Conservation (phyloP, 1,139 yeast genomes). For the Debaryomycetaceae sp. region DNA sequence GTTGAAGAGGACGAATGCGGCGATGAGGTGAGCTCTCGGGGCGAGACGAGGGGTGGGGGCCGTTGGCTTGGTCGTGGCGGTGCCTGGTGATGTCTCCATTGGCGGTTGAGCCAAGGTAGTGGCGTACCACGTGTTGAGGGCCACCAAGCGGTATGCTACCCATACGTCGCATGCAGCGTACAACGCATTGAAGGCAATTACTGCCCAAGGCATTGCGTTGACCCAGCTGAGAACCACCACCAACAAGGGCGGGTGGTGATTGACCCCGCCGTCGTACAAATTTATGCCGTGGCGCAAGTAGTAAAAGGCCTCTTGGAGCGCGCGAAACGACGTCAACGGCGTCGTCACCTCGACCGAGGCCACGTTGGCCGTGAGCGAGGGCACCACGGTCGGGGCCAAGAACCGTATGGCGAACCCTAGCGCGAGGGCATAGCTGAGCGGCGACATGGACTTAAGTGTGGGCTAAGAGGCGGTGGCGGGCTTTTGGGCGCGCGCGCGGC, state of each 20-base stretch:
- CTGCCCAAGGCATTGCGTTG: slow-evolving; percentile 20
- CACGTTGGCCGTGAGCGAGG: slow-evolving; percentile 28
- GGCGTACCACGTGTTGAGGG: slow-evolving; percentile 34
- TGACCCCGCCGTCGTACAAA: slow-evolving; percentile 81
- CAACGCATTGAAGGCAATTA: slow-evolving; percentile 22
- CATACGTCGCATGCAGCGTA: slow-evolving; percentile 41
- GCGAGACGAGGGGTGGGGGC: too few species aligned
- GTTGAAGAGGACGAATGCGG: slow-evolving; percentile 68
- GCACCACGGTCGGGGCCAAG: slow-evolving; percentile 26
- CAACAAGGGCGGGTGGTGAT: slow-evolving; percentile 78
- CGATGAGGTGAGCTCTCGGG: slow-evolving; percentile 47
- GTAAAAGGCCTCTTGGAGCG: slow-evolving; percentile 77
- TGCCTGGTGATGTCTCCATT: too few species aligned
- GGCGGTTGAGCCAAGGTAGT: too few species aligned
- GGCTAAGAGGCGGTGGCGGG: background rate
- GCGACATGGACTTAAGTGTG: background rate
- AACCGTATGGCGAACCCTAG: slow-evolving; percentile 31
- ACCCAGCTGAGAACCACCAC: slow-evolving; percentile 46
- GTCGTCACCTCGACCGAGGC: slow-evolving; percentile 70
- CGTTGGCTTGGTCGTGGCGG: too few species aligned
- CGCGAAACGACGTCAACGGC: slow-evolving; percentile 62
- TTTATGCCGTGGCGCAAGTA: slow-evolving; percentile 55
- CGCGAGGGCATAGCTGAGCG: background rate
- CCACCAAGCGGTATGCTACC: slow-evolving; percentile 39
- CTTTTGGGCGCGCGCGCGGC: background rate